phyloP scores from a whole-genome alignment of 352 stramenopile genomes.

The Phytophthora foliorum region DNA sequence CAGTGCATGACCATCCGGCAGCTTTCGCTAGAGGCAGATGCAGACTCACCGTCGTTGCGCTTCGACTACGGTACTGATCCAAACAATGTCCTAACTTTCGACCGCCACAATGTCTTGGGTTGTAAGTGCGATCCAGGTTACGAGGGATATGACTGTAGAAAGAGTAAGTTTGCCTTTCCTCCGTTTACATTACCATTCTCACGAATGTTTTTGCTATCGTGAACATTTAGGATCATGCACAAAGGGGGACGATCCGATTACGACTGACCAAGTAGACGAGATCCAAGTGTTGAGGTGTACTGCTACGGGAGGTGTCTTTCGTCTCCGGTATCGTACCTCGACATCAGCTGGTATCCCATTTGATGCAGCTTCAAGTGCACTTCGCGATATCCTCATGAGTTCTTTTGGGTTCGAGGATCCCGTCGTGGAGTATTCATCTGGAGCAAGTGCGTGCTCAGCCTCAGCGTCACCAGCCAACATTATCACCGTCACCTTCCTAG shows the following conservation, averaged over 20 bases:
- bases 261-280: slow-evolving; percentile 83
- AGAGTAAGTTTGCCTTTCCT: slow-evolving; percentile 44
- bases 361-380: slow-evolving; percentile 39
- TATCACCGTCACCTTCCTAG: slow-evolving; percentile 63
- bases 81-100: slow-evolving; percentile 82
- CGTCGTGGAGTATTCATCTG: slow-evolving; percentile 53
- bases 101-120: slow-evolving; percentile 79
- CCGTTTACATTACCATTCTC: neutral
- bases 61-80: slow-evolving; percentile 78
- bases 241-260: slow-evolving; percentile 88
- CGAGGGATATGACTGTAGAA: slow-evolving; percentile 91
- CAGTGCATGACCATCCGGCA: slow-evolving; percentile 80
- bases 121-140: slow-evolving; percentile 94
- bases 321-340: slow-evolving; percentile 65
- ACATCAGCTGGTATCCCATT: slow-evolving; percentile 68
- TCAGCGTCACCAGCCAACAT: slow-evolving; percentile 49
- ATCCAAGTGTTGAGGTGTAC: slow-evolving; percentile 82
- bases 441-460: slow-evolving; percentile 48
- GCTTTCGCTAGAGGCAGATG: slow-evolving; percentile 67
- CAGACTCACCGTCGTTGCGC: slow-evolving; percentile 51
- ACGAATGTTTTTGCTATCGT: neutral
- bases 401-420: slow-evolving; percentile 64
- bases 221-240: slow-evolving; percentile 76
- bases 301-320: slow-evolving; percentile 63
- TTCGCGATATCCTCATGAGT: slow-evolving; percentile 68